Evolutionary conservation across 306 rosid genomes (phyloP).

Genomic region (Ormosia semicastrata): DNA sequence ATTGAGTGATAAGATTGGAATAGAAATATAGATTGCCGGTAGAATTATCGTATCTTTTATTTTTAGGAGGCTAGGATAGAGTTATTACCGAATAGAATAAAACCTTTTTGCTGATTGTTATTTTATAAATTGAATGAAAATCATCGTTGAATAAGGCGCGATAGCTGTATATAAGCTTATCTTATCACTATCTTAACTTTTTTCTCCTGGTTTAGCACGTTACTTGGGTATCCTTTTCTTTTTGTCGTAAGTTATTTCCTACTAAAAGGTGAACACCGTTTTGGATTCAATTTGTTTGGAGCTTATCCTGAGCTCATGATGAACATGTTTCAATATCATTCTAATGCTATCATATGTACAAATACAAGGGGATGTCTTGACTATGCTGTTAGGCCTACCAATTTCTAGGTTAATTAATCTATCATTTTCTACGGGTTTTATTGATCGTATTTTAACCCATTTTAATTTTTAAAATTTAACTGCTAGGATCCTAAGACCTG

Average conservation of each 20-base stretch:
- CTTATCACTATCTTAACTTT: background rate
- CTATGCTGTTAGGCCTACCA: background rate
- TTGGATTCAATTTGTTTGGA: background rate
- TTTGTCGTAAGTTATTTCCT: background rate
- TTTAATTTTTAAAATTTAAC: too few relatives aligned
- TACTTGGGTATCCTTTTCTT: background rate
- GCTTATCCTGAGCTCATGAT: background rate
- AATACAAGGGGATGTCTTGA: background rate
- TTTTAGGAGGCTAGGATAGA: too few relatives aligned
- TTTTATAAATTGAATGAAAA: too few relatives aligned
- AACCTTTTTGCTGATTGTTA: too few relatives aligned
- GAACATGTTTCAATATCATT: background rate
- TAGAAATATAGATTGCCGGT: too few relatives aligned
- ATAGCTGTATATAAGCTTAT: too few relatives aligned
- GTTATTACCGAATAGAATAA: too few relatives aligned
- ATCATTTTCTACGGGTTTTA: background rate
- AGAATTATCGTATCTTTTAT: too few relatives aligned
- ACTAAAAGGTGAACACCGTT: background rate
- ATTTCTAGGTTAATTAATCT: background rate
- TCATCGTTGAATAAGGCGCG: too few relatives aligned
- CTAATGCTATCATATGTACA: background rate
- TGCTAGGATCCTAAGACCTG: too few relatives aligned
- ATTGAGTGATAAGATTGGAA: too few relatives aligned
- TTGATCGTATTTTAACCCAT: background rate
- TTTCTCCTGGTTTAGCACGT: background rate